phyloP scores from a whole-genome alignment of 208 protist genomes.

The Trypanosoma rangeli region DNA sequence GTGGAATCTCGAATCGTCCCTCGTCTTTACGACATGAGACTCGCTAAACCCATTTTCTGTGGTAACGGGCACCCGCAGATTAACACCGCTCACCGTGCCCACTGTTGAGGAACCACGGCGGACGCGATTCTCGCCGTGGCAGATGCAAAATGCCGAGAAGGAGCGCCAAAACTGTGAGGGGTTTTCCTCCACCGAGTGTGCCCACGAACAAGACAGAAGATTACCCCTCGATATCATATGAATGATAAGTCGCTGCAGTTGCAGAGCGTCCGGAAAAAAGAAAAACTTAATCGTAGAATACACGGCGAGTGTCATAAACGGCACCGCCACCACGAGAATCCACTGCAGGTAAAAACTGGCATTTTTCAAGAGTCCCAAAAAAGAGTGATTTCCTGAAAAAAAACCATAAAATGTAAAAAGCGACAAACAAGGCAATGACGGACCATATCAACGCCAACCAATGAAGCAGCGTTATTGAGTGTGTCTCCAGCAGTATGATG shows the following conservation, averaged over 20 bases:
- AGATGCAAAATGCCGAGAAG: slow-evolving; percentile 34
- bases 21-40: background rate
- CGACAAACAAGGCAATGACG: slow-evolving; percentile 60
- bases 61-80: background rate
- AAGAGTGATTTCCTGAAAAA: slow-evolving; percentile 40
- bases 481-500: slow-evolving; percentile 82
- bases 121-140: background rate
- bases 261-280: slow-evolving; percentile 69
- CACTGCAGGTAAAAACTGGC: slow-evolving; percentile 66
- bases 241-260: slow-evolving; percentile 43
- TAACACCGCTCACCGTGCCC: background rate
- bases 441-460: slow-evolving; percentile 66
- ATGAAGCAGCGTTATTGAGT: slow-evolving; percentile 71
- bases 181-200: slow-evolving; percentile 37
- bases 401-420: slow-evolving; percentile 43
- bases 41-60: background rate
- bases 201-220: background rate
- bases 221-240: background rate
- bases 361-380: slow-evolving; percentile 44
- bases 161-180: slow-evolving; percentile 54
- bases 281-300: slow-evolving; percentile 55
- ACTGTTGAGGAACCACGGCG: background rate
- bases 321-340: slow-evolving; percentile 34
- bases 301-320: slow-evolving; percentile 45
- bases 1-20: background rate